Evolutionary conservation across 139 green algal species (phyloP).

Genomic region (Tetratostichococcus sp.): DNA sequence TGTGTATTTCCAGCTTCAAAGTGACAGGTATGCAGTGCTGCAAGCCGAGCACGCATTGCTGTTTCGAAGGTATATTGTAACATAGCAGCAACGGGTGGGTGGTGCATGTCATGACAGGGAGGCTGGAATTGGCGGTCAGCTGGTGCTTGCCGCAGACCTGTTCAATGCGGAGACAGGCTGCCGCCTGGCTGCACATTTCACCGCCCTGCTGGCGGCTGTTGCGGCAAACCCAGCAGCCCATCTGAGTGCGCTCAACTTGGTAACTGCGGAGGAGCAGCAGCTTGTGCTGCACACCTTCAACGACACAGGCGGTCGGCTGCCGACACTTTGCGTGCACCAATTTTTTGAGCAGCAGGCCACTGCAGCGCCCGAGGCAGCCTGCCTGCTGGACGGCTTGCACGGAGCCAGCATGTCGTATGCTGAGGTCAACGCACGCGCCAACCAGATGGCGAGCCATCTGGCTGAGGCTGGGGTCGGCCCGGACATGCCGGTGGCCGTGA

Average conservation of each 20-base stretch:
- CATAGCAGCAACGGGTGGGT: too few species aligned
- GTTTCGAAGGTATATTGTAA: too few species aligned
- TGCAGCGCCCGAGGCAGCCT: slow-evolving; percentile 10
- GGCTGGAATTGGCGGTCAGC: neutral
- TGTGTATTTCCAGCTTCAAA: too few species aligned
- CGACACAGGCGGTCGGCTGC: neutral
- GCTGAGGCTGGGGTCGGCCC: neutral
- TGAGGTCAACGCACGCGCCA: slow-evolving; percentile 20
- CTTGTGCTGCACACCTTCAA: neutral
- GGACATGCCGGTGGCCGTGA: slow-evolving; percentile 27
- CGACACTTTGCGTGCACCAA: slow-evolving; percentile 11
- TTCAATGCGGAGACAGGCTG: neutral
- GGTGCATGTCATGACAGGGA: neutral
- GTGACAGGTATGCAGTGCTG: too few species aligned
- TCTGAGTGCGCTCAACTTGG: neutral
- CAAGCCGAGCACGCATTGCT: too few species aligned
- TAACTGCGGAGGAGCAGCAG: neutral
- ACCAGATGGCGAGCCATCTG: slow-evolving; percentile 33
- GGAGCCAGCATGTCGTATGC: slow-evolving; percentile 13
- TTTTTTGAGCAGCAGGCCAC: slow-evolving; percentile 22
- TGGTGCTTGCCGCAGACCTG: slow-evolving; percentile 1
- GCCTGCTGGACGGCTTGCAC: slow-evolving; percentile 7
- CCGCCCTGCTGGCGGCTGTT: neutral
- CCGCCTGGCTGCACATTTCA: neutral
- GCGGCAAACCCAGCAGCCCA: neutral